Evolutionary conservation across 495 filamentous ascomycete genomes (phyloP).

Genomic region (Ramalina peruviana): DNA sequence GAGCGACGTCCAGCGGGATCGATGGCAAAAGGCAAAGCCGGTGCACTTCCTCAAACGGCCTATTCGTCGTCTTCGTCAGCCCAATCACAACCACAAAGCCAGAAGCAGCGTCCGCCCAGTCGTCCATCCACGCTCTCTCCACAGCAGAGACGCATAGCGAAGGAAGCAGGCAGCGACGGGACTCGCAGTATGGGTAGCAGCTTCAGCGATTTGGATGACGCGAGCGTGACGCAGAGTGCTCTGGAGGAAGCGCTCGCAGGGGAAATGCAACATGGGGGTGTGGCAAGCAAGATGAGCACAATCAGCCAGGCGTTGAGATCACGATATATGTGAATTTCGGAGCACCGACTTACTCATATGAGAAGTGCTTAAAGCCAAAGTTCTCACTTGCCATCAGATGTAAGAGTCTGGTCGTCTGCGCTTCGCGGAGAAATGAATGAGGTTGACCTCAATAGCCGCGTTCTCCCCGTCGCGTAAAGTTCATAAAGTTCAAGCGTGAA

Average conservation of each 20-base stretch:
- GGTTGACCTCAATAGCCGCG: too few relatives aligned
- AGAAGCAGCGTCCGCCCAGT: constrained; percentile 18
- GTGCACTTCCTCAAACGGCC: constrained; percentile 9
- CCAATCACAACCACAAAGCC: constrained; percentile 11
- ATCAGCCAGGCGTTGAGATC: constrained; percentile 55
- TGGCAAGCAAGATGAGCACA: constrained; percentile 81
- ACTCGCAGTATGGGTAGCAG: constrained; percentile 96
- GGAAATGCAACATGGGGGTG: constrained; percentile 70
- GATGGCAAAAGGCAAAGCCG: constrained; percentile 6
- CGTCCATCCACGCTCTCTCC: constrained; percentile 46
- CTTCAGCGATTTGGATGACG: constrained; percentile 93
- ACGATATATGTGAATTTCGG: constrained; percentile 24
- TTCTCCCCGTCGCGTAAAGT: too few relatives aligned
- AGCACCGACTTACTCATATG: neutral
- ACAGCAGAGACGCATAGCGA: constrained; percentile 34
- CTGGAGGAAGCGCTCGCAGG: constrained; percentile 88
- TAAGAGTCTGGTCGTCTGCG: too few relatives aligned
- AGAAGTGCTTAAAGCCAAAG: too few relatives aligned
- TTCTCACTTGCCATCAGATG: too few relatives aligned
- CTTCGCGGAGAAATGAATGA: too few relatives aligned
- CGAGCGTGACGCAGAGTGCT: constrained; percentile 86
- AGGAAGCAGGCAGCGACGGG: constrained; percentile 62
- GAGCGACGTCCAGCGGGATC: neutral
- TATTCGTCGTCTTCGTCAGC: constrained; percentile 19
- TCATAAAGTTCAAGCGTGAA: too few relatives aligned